Evolutionary conservation across 2,329 filamentous ascomycete species (phyloP), one percentile per base, ranked within the genome.

Genomic region (Laburnicola sp.): DNA sequence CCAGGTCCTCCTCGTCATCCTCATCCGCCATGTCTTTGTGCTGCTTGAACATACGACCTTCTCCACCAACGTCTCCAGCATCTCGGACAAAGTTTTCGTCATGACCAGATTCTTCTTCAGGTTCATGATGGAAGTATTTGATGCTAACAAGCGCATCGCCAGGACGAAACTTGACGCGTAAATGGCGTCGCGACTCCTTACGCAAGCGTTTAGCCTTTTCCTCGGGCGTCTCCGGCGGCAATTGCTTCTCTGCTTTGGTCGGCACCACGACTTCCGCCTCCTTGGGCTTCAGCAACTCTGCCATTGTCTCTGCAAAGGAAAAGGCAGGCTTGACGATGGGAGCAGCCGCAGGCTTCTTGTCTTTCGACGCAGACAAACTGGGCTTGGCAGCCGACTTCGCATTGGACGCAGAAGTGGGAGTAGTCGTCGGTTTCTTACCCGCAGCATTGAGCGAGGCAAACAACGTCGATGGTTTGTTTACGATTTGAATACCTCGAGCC

Each of bases 161-260:
- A 0, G 84, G 80, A 65, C 86, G 88, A 80, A 88, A 93, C 5
- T 75, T 81, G 4, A 93, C 89, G 9, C 85, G 81, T 22, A 91
- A 75, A 56, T 87, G 84, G 31, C 87, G 81, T 42, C 88, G 82
- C 51, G 83, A 80, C 66, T 91, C 87, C 63, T 90, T 91, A 31
- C 87, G 83, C 3, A 90, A 75, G 8, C 89, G 82, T 62, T 84
- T 87, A 1, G 79, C 76, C 60, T 79, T 85, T 65, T 90, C 81
- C 61, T 89, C 86, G 0, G 84, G 76, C 0, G 86, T 90, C 68
- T 92, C 88, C 0, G 79, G 75, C 0, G 77, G 74, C 16, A 69
- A 67, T 51, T 74, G 75, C 54, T 84, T 83, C 58, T 84, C 82
- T 0, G 79, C 73, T 50, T 82, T 80, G 30, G 62, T 50, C 16